Base-by-base conservation (phyloP, 768 basidiomycete genomes). In the Zangia roseola region DNA sequence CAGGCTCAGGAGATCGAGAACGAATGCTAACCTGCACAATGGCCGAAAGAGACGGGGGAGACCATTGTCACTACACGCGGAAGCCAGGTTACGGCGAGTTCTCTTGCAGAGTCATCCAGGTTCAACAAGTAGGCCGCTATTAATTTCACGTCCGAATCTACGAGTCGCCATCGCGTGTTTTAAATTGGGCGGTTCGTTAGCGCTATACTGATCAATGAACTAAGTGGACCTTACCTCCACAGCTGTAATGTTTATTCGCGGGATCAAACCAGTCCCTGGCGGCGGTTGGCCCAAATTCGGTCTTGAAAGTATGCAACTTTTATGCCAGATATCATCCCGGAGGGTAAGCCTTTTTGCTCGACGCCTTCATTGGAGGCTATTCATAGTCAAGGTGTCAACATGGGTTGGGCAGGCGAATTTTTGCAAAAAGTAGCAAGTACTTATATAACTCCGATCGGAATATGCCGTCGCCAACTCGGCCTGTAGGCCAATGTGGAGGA, bases 71-170 rank as follows among this genome's bases (percentile, higher is more conserved):
- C 86, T 85, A 49, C 88, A 91, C 0, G 84, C 80, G 60, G 92
- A 98, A 0, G 93, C 77, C 17, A 99, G 69, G 62, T 98, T 99
- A 16, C 97, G 91, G 95, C 86, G 1, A 83, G 81, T 24, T 66
- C 57, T 50, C 70, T 69, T 1, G 57, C 57, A 4, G 67, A 55
- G 41, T 82, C 76, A 20, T 69, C 49, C 30, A 48, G 17, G 23
- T 17, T 47, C 45, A 10, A 50, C 48, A 6, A 25, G 44, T 16
- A 50, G 50, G 31, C 49, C 53, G 17, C 45, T 25, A 10, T n/a
- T n/a, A n/a, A n/a, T n/a, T 16, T 47, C 20, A 51, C 64, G n/a
- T 70, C 72, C 40, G 82, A 82, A 13, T 82, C 80, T 19, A 82
- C 79, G 1, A 82, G 58, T 30, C 84, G 78, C 7, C 76, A 80